Evolutionary conservation across 2,329 filamentous ascomycete species (phyloP).

Genomic region (Botrytis pseudocinerea): DNA sequence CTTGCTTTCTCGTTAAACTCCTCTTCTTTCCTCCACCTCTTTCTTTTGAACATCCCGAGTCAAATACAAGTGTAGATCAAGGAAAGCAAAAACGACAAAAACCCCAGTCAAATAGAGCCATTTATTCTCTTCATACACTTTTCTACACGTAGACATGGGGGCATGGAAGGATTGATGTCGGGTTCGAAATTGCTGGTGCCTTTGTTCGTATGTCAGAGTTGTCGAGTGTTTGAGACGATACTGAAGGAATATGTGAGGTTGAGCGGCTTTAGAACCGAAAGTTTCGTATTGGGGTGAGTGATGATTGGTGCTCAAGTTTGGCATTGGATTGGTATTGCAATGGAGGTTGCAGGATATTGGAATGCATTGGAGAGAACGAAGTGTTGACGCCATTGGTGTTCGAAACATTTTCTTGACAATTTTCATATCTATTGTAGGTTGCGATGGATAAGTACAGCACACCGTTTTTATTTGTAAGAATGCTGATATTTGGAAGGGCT

Average conservation of each 20-base stretch:
- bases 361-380: neutral
- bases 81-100: neutral
- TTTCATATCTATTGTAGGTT: neutral
- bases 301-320: neutral
- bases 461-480: neutral
- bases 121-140: neutral
- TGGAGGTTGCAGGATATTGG: neutral
- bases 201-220: slow-evolving; percentile 1
- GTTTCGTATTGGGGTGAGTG: neutral
- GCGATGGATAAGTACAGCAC: neutral
- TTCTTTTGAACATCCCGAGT: neutral
- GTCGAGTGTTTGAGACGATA: neutral
- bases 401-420: neutral
- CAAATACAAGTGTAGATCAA: neutral
- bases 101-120: neutral
- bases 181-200: neutral
- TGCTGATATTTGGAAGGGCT: neutral
- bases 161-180: neutral
- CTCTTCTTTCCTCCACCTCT: neutral
- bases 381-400: neutral
- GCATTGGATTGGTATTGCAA: neutral
- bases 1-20: neutral
- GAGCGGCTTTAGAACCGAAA: no score
- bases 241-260: neutral
- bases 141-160: neutral